Evolutionary conservation across 228 moss, liverwort and hornwort genomes (phyloP).

Genomic region (Sphagnum magellanicum): DNA sequence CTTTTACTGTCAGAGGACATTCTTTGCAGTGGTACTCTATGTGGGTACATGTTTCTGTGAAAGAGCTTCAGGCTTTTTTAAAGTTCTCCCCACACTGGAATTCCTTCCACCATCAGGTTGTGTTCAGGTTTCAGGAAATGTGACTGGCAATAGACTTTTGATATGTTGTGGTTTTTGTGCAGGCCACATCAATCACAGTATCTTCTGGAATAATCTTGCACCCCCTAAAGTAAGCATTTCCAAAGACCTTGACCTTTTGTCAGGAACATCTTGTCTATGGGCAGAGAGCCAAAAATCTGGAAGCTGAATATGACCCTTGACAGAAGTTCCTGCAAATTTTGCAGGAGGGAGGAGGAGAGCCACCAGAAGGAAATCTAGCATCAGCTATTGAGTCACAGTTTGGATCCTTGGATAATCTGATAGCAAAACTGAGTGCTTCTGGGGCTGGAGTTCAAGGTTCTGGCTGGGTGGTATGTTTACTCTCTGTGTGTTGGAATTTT

Average conservation of each 20-base stretch:
- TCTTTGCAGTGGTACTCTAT: no score
- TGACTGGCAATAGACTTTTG: no score
- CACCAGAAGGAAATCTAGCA: slow-evolving; percentile 62
- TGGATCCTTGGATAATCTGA: slow-evolving; percentile 68
- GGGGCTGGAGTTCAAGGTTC: slow-evolving; percentile 92
- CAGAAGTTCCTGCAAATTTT: neutral
- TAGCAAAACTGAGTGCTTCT: slow-evolving; percentile 49
- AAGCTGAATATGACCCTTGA: no score
- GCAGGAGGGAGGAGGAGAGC: slow-evolving; percentile 84
- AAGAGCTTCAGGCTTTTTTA: no score
- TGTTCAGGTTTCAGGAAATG: no score
- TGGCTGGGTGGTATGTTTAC: slow-evolving; percentile 90
- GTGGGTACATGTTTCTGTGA: no score
- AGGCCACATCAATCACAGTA: slow-evolving; percentile 94
- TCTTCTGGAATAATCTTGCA: slow-evolving; percentile 95
- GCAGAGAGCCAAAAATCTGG: no score
- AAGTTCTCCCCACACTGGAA: no score
- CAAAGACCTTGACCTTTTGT: neutral
- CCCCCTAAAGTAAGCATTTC: slow-evolving; percentile 53
- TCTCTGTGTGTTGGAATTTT: neutral
- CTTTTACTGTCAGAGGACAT: no score
- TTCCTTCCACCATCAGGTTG: no score
- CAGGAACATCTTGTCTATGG: no score
- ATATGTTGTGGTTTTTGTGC: neutral
- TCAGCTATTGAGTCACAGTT: slow-evolving; percentile 76